Evolutionary conservation across 2,329 filamentous ascomycete species (phyloP).

Genomic region (Amesomyces nigricolor): DNA sequence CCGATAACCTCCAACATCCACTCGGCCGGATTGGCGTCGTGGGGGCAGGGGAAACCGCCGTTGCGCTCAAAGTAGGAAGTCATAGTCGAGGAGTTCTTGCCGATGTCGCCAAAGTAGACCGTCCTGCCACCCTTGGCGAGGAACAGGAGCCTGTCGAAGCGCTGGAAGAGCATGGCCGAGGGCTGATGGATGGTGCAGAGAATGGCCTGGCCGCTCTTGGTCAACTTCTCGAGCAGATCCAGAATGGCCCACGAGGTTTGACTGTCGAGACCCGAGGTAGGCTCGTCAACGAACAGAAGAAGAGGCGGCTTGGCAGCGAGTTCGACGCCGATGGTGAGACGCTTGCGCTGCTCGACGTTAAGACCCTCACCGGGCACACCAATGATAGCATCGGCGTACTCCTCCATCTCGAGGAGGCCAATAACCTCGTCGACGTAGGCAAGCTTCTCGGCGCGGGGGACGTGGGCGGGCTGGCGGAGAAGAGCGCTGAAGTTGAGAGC

Average conservation of each 20-base stretch:
- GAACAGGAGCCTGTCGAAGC: constrained; percentile 78
- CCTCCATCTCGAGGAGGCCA: constrained; percentile 81
- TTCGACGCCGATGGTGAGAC: constrained; percentile 93
- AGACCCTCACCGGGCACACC: constrained; percentile 85
- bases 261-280: constrained; percentile 87
- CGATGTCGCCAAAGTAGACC: constrained; percentile 78
- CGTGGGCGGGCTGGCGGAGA: constrained; percentile 72
- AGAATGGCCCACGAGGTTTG: constrained; percentile 93
- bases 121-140: constrained; percentile 69
- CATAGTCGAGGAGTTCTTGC: constrained; percentile 61
- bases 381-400: constrained; percentile 84
- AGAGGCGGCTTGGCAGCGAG: constrained; percentile 86
- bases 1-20: constrained; percentile 65
- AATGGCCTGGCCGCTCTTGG: constrained; percentile 83
- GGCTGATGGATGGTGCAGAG: constrained; percentile 98
- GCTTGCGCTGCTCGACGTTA: constrained; percentile 65
- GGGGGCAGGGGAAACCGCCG: constrained; percentile 58
- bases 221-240: constrained; percentile 81
- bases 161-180: constrained; percentile 90
- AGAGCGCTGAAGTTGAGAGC: constrained; percentile 80
- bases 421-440: constrained; percentile 89
- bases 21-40: constrained; percentile 72
- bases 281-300: constrained; percentile 89
- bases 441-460: constrained; percentile 71
- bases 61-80: constrained; percentile 72